phyloP scores from a whole-genome alignment of 225 moss, liverwort and hornwort species.

The Polytrichum formosum region DNA sequence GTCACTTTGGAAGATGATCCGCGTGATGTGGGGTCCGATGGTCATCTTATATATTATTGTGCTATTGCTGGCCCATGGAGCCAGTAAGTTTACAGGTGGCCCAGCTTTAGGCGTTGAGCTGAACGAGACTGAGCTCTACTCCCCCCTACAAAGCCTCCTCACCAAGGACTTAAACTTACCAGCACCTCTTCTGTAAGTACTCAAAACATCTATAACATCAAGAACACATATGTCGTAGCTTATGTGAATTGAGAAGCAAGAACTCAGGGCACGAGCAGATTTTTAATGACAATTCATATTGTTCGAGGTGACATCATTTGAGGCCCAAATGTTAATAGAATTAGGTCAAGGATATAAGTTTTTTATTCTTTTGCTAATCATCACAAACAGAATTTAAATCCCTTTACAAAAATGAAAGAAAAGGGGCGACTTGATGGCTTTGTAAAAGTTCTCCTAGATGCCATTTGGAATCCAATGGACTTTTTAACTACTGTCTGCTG shows the following conservation, averaged over 20 bases:
- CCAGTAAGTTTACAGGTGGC: conserved; percentile 19
- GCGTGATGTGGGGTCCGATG: conserved; percentile 42
- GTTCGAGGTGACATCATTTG: background rate
- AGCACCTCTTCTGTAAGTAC: conserved; percentile 33
- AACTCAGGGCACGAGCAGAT: background rate
- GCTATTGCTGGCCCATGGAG: conserved; percentile 28
- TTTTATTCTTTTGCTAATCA: too few relatives aligned
- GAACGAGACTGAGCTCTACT: conserved; percentile 32
- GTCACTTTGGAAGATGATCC: conserved; percentile 36
- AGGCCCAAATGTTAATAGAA: background rate
- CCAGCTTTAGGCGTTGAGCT: conserved; percentile 6
- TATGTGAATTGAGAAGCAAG: background rate
- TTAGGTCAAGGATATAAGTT: too few relatives aligned
- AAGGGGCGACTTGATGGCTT: too few relatives aligned
- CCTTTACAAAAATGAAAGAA: too few relatives aligned
- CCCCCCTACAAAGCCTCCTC: conserved; percentile 63
- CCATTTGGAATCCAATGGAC: too few relatives aligned
- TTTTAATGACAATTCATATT: background rate
- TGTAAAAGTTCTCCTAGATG: too few relatives aligned
- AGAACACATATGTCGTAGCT: background rate
- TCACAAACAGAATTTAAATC: too few relatives aligned
- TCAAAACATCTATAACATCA: background rate
- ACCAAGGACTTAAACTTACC: conserved; percentile 30
- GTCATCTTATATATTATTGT: conserved; percentile 50
- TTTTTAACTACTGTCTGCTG: too few relatives aligned